phyloP scores from a whole-genome alignment of 805 yeast genomes.

The Nakazawaea ambrosiae region DNA sequence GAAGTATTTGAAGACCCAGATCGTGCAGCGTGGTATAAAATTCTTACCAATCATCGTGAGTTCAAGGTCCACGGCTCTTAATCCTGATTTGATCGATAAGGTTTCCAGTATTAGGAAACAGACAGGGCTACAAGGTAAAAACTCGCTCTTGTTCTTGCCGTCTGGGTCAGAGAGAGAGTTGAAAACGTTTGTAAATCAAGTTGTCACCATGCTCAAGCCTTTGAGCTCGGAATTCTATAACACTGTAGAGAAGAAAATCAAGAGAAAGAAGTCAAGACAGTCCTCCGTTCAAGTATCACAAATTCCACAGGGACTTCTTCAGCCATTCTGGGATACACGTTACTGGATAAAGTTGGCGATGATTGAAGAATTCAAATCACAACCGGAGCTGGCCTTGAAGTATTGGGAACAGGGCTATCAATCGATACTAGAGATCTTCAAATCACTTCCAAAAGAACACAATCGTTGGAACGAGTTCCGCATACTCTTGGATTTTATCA shows the following conservation, averaged over 20 bases:
- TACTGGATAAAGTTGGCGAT: conserved; percentile 45
- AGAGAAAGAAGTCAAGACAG: conserved; percentile 27
- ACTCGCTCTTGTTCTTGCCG: conserved; percentile 37
- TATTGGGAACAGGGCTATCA: conserved; percentile 49
- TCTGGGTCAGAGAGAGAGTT: conserved; percentile 33
- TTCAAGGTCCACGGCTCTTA: conserved; percentile 20
- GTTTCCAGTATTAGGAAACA: conserved; percentile 28
- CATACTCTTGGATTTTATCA: conserved; percentile 48
- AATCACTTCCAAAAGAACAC: conserved; percentile 17
- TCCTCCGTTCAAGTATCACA: conserved; percentile 4
- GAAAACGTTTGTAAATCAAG: conserved; percentile 24
- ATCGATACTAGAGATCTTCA: conserved; percentile 33
- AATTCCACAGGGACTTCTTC: conserved; percentile 13
- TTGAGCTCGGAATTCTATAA: conserved; percentile 38
- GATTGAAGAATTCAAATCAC: conserved; percentile 41
- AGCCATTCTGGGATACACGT: conserved; percentile 37
- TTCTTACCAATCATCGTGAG: conserved; percentile 29
- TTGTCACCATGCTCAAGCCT: conserved; percentile 32
- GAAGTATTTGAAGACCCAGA: conserved; percentile 22
- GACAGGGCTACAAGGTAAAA: conserved; percentile 36
- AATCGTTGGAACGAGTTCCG: conserved; percentile 38
- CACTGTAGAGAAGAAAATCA: conserved; percentile 30
- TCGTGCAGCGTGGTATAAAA: conserved; percentile 23
- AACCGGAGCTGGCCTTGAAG: conserved; percentile 41
- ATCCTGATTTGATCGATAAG: conserved; percentile 28